A percentile compares a stretch with the other conserved stretches of the same genome.
Evolutionary conservation across 2,329 filamentous ascomycete species (phyloP).

Genomic region (Phaeomoniella chlamydospora): DNA sequence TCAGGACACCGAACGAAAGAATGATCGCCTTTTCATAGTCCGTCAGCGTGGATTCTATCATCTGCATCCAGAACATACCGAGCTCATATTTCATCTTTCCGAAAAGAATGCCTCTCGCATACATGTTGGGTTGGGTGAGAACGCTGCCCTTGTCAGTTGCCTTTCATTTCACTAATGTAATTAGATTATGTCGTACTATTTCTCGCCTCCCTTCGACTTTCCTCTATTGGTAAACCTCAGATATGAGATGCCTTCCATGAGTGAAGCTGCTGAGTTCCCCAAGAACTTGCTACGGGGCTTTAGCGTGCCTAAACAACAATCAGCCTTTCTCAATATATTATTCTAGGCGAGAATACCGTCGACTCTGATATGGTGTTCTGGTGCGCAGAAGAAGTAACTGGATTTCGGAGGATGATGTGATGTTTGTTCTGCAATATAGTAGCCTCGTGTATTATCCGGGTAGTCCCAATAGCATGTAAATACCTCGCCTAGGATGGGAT

Average conservation of each 20-base stretch:
- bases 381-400: constrained; percentile 97
- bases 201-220: constrained; percentile 53
- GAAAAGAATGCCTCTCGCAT: constrained; percentile 88
- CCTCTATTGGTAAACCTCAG: constrained; percentile 70
- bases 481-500: constrained; percentile 87
- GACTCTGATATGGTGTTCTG: constrained; percentile 83
- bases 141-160: constrained; percentile 40
- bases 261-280: constrained; percentile 89
- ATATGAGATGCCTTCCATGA: constrained; percentile 95
- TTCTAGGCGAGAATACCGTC: constrained; percentile 61
- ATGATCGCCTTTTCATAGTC: constrained; percentile 8
- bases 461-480: constrained; percentile 96
- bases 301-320: constrained; percentile 40
- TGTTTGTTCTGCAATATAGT: constrained; percentile 95
- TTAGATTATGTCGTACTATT: constrained; percentile 53
- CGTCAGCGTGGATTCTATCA: background rate
- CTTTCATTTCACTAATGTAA: constrained; percentile 2
- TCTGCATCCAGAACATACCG: no score
- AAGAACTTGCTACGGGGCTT: constrained; percentile 92
- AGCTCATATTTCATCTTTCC: constrained; percentile 99
- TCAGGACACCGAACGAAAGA: constrained; percentile 87
- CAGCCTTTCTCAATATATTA: no score
- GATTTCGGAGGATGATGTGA: constrained; percentile 98
- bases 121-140: constrained; percentile 97
- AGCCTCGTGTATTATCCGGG: constrained; percentile 67